Conservation (phyloP, 1,284 basidiomycete genomes). For the Pterulicium gracile region DNA sequence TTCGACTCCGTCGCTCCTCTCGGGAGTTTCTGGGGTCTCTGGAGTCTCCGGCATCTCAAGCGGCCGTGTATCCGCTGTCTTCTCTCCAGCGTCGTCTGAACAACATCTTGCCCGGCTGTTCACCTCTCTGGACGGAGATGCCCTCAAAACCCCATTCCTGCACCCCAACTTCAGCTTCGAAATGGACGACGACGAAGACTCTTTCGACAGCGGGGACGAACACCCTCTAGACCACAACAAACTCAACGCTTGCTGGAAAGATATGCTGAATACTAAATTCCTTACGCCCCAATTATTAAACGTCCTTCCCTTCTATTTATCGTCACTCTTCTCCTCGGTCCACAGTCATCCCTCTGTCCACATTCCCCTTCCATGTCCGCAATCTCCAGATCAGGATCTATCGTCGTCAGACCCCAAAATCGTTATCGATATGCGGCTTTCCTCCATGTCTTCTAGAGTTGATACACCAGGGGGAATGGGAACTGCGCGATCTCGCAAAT, state of each 20-base stretch:
- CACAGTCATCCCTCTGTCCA: conserved; percentile 39
- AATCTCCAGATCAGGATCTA: conserved; percentile 11
- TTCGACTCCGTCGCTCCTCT: too few species aligned
- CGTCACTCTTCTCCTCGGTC: conserved; percentile 44
- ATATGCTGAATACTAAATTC: conserved; percentile 52
- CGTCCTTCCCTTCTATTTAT: conserved; percentile 60
- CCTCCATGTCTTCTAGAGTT: background rate
- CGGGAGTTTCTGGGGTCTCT: too few species aligned
- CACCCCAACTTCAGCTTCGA: conserved; percentile 7
- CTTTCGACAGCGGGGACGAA: conserved; percentile 20
- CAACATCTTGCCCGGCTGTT: too few species aligned
- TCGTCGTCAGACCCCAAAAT: conserved; percentile 8
- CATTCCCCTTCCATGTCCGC: conserved; percentile 35
- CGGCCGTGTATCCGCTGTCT: too few species aligned
- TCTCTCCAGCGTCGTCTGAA: too few species aligned
- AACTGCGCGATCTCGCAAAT: conserved; percentile 9
- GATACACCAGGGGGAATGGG: conserved; percentile 12
- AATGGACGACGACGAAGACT: conserved; percentile 12
- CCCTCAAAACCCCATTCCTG: too few species aligned
- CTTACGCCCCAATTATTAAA: conserved; percentile 43
- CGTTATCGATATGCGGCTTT: conserved; percentile 7
- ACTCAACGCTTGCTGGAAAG: conserved; percentile 53
- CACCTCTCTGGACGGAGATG: too few species aligned
- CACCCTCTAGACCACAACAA: conserved; percentile 49
- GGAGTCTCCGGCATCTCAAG: too few species aligned